Conservation (phyloP, 78 protist species). For the Polysphondylium violaceum region DNA sequence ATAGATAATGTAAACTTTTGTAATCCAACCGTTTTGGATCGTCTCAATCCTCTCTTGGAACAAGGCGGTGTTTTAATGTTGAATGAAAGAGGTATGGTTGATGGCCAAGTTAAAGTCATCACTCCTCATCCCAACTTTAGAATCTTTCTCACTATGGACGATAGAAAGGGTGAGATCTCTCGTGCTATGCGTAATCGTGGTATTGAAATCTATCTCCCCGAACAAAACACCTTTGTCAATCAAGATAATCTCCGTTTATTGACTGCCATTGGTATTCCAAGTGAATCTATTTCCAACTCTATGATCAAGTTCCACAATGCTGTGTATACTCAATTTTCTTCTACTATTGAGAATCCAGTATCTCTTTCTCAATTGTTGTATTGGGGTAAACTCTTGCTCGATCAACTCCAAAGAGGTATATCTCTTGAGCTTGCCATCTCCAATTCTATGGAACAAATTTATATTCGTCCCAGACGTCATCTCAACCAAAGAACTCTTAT, state of each 20-base stretch:
- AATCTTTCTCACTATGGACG: constrained; percentile 95
- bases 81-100: constrained; percentile 95
- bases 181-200: constrained; percentile 99
- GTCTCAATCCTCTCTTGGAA: constrained; percentile 99
- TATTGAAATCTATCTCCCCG: constrained; percentile 90
- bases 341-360: constrained; percentile 65
- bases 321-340: constrained; percentile 16
- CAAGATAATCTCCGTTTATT: constrained; percentile 51
- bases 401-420: constrained; percentile 69
- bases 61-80: constrained; percentile 93
- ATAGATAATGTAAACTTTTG: constrained; percentile 98
- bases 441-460: constrained; percentile 70
- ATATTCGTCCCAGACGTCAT: constrained; percentile 68
- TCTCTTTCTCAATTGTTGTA: constrained; percentile 56
- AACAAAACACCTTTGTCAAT: not conserved
- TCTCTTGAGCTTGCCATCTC: not conserved
- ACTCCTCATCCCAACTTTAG: constrained; percentile 95
- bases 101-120: constrained; percentile 83
- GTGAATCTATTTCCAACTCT: not conserved
- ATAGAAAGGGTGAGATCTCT: constrained; percentile 97
- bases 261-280: constrained; percentile 66
- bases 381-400: constrained; percentile 60
- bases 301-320: constrained; percentile 72
- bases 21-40: constrained; percentile 98
- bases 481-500: constrained; percentile 13